Percentiles rank a stretch among this genome's conserved stretches.
Conservation (phyloP, 768 basidiomycete species). For the Phylloporus scabripes region DNA sequence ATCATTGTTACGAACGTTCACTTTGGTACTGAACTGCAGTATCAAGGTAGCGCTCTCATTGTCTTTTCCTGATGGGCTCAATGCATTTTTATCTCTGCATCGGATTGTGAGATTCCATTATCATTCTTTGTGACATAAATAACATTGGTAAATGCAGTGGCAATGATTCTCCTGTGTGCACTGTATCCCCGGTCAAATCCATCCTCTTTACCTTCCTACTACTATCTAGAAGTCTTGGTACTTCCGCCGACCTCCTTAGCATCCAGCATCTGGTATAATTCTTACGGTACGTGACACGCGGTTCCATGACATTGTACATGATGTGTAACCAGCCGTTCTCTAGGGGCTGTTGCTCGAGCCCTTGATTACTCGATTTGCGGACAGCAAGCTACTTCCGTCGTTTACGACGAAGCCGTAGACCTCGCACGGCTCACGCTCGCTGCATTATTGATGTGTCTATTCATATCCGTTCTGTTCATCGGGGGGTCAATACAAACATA, state of each 20-base stretch:
- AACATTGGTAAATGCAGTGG: not conserved
- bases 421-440: not conserved
- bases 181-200: not conserved
- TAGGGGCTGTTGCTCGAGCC: not conserved
- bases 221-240: not conserved
- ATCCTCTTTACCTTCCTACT: not conserved
- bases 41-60: not conserved
- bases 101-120: not conserved
- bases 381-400: not conserved
- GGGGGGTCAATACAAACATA: not conserved
- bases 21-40: not conserved
- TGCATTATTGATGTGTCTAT: not conserved
- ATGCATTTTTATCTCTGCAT: not conserved
- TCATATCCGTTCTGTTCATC: not conserved
- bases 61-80: not conserved
- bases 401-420: not conserved
- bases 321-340: not conserved
- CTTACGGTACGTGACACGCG: not conserved
- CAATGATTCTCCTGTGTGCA: conserved; percentile 1
- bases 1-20: not conserved
- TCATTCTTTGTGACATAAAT: not conserved
- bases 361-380: not conserved
- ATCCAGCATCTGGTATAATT: not conserved
- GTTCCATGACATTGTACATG: not conserved
- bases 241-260: not conserved